A percentile compares a stretch with the other conserved stretches of the same genome.
Evolutionary conservation across 441 rosid species (phyloP).

Genomic region (Omphalea diandra): DNA sequence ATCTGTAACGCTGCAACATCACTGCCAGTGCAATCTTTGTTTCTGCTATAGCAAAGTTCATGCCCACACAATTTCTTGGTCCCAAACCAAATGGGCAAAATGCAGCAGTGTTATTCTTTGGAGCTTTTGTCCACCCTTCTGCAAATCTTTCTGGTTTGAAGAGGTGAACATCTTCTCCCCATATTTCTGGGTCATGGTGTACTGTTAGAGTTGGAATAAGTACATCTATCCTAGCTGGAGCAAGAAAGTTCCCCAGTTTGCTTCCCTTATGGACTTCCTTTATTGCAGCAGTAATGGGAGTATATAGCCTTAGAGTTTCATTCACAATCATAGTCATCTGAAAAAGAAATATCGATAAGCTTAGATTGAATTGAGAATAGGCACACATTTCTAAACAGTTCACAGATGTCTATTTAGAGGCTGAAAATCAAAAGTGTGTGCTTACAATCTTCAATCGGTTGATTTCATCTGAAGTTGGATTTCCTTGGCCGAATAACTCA

Average conservation of each 20-base stretch:
- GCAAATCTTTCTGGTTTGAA: constrained; percentile 52
- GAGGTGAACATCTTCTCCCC: constrained; percentile 40
- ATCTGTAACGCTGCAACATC: constrained; percentile 43
- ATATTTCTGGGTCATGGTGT: constrained; percentile 40
- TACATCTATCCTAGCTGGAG: constrained; percentile 30
- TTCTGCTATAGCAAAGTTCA: constrained; percentile 36
- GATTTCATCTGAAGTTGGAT: constrained; percentile 32
- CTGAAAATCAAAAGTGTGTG: too few relatives aligned
- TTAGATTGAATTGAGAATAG: not conserved
- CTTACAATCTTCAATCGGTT: constrained; percentile 35
- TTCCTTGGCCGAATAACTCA: constrained; percentile 27
- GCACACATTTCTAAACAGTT: too few relatives aligned
- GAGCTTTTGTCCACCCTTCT: constrained; percentile 46
- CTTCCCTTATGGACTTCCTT: constrained; percentile 23
- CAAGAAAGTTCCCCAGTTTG: constrained; percentile 30
- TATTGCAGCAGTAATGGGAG: constrained; percentile 20
- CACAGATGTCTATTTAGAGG: not conserved
- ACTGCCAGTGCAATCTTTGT: constrained; percentile 37
- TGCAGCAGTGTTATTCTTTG: constrained; percentile 32
- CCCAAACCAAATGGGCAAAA: constrained; percentile 45
- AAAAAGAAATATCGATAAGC: not conserved
- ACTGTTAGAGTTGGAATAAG: constrained; percentile 24
- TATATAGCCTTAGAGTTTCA: constrained; percentile 33
- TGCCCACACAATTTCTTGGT: constrained; percentile 38
- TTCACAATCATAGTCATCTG: constrained; percentile 23